Base-by-base conservation (phyloP, 345 rosid species). In the Gossypium sturtianum region DNA sequence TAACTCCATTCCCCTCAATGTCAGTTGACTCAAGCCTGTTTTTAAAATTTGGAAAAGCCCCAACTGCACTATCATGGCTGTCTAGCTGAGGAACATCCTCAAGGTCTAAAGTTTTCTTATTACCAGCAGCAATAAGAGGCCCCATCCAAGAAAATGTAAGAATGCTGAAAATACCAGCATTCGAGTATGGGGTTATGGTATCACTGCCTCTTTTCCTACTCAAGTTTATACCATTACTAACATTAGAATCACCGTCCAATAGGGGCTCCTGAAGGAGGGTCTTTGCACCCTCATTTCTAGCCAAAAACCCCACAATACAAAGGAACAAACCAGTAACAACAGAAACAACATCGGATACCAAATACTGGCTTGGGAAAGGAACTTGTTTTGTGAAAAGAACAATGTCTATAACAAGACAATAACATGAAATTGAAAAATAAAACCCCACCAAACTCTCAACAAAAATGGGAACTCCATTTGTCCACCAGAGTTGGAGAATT, bases 391-490 rank as follows among this genome's bases (percentile, higher is more conserved):
- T 43, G 58, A 49, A 66, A 13, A 73, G 49, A 61, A 83, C 65
- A 66, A 80, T 11, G 73, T 78, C 86, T 76, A 85, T 48, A 58
- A 72, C 83, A 44, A 85, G 77, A 49, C 67, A 76, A 76, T 83
- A 85, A 78, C 82, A 85, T 41, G 87, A 85, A 71, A 86, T 70
- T 48, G 75, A 73, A 1, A 80, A 52, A 70, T 86, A 85, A 71
- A 80, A 2, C 81, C 85, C 88, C 86, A 88, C 89, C 89, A 86
- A 69, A 82, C 58, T 77, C 90, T 88, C 83, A 85, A 71, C 23
- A 77, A 70, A 67, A 82, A 16, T 0, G 83, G 84, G 60, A 85
- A 81, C 81, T 38, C 77, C 9, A 52, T 73, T 9, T 64, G 58
- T 47, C 67, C 72, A 34, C 71, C 63, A 27, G 76, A 76, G 70